Conservation (phyloP, 257 asterid species). For the Primulina huaijiensis region DNA sequence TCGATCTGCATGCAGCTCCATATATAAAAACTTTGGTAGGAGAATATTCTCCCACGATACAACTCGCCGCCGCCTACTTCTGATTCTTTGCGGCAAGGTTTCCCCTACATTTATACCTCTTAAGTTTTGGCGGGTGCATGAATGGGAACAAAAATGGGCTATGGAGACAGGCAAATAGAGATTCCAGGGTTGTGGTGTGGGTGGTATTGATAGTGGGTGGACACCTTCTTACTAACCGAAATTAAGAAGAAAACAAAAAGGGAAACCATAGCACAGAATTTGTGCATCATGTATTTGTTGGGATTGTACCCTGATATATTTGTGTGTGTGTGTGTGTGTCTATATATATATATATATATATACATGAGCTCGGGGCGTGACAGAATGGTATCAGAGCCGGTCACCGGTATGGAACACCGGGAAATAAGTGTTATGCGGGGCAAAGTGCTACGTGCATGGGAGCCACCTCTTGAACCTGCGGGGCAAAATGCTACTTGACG, state of each 20-base stretch:
- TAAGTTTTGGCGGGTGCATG: not conserved
- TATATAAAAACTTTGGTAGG: not conserved
- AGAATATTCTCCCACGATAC: not conserved
- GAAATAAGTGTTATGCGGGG: no score
- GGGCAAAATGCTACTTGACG: no score
- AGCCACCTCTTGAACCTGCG: no score
- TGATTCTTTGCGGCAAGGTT: not conserved
- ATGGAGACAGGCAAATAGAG: not conserved
- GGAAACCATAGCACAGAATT: not conserved
- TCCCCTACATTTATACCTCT: not conserved
- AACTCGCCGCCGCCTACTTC: not conserved
- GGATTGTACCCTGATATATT: not conserved
- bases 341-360: no score
- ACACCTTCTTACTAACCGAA: not conserved
- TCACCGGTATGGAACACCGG: no score
- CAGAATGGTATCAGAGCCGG: no score
- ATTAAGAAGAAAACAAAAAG: no score
- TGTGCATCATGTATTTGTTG: not conserved
- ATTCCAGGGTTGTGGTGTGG: not conserved
- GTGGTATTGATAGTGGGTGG: not conserved
- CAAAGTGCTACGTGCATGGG: no score
- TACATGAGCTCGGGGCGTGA: no score
- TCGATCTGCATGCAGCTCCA: not conserved
- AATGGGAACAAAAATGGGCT: not conserved
- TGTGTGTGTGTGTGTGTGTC: no score